Base-by-base conservation (phyloP, 495 filamentous ascomycete species). In the Podospora bellae-mahoneyi region DNA sequence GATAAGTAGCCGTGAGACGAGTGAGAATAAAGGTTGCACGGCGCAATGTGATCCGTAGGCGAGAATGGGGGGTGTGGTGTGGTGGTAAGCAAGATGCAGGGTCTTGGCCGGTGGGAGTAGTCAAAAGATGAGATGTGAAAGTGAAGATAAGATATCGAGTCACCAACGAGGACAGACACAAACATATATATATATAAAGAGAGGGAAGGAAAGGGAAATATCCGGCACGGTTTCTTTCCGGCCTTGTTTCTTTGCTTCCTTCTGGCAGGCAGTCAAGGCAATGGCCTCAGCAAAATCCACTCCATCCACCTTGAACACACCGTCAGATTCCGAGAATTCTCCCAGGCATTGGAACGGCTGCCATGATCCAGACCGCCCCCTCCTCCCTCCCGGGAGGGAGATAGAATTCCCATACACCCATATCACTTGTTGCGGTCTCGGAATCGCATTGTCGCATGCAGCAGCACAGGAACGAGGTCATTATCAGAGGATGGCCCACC, bases 401-500 rank as follows among this genome's bases (percentile, higher is more conserved):
- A 26, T 1, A 58, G 55, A 58, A 58, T 58, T 58, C 55, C 55
- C 55, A 58, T 58, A 13, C 13, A 57, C 7, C 55, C 30, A 32
- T 32, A 32, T 1, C 30, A 32, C 30, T 32, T 32, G 30, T 32
- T 58, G 55, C 55, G 55, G n/a, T 58, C 23, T 58, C 55, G n/a
- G 55, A 58, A 15, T 58, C 9, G 9, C 55, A 58, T 58, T 58
- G 55, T 58, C 55, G 55, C 23, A 26, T 58, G 55, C 55, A 26
- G 55, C 23, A 26, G 55, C 4, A 20, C 9, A 4, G 3, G 16
- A 26, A 7, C n/a, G n/a, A 58, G 55, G 55, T 58, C 55, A 58
- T 58, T 58, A 58, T 58, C 55, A 58, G 55, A 58, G 55, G 55
- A 58, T 58, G 55, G n/a, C n/a, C 23, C 23, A n/a, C 55, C 55